Evolutionary conservation across 805 yeast genomes (phyloP).

Genomic region (Huiozyma sinensis): DNA sequence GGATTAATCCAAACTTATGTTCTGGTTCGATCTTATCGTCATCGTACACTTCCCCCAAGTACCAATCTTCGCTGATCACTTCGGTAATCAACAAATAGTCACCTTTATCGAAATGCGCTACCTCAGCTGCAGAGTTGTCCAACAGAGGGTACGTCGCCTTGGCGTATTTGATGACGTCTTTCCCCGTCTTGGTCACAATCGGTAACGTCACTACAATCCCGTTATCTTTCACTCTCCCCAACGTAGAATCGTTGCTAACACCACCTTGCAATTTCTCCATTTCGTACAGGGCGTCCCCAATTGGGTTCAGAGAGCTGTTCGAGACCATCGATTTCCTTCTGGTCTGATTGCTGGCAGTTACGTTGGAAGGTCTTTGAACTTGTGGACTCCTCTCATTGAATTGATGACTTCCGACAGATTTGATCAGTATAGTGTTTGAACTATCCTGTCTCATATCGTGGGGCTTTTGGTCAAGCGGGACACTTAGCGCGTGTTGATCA

Average conservation of each 20-base stretch:
- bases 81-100: slow-evolving; percentile 25
- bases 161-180: slow-evolving; percentile 22
- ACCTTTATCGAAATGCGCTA: slow-evolving; percentile 22
- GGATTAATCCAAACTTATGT: slow-evolving; percentile 19
- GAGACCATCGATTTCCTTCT: slow-evolving; percentile 24
- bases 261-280: slow-evolving; percentile 22
- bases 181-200: slow-evolving; percentile 17
- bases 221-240: slow-evolving; percentile 21
- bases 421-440: slow-evolving; percentile 8
- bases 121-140: slow-evolving; percentile 21
- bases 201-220: slow-evolving; percentile 27
- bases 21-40: slow-evolving; percentile 13
- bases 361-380: neutral
- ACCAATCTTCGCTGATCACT: slow-evolving; percentile 25
- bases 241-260: slow-evolving; percentile 11
- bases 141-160: slow-evolving; percentile 23
- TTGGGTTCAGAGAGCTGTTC: slow-evolving; percentile 18
- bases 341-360: neutral
- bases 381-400: neutral
- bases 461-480: neutral
- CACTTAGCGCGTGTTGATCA: neutral
- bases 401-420: neutral
- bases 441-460: slow-evolving; percentile 11
- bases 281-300: slow-evolving; percentile 25
- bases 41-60: slow-evolving; percentile 25